Percentiles rank a stretch among this genome's conserved stretches.
These are phyloP conservation scores for Gigaspora rosea DNA, from an alignment of 192 early-diverging fungal genomes.

Conservation along the genomic window DNA sequence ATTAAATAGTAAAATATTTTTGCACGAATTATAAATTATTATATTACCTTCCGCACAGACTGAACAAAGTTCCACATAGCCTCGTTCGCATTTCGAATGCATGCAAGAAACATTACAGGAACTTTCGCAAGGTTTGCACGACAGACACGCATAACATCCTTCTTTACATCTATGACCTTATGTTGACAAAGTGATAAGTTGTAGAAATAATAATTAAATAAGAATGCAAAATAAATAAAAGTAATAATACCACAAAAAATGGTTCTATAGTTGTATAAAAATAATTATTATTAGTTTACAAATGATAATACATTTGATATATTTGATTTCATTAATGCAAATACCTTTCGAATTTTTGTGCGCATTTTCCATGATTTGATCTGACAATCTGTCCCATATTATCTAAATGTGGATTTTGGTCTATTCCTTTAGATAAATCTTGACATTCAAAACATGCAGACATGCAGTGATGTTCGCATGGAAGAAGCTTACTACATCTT, in stretches of 20 bases:
- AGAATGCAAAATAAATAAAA: background rate
- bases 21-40: no score
- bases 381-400: background rate
- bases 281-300: no score
- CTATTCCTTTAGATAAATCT: background rate
- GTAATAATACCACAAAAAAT: conserved; percentile 37
- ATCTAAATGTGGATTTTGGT: background rate
- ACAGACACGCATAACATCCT: background rate
- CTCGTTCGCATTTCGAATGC: conserved; percentile 42
- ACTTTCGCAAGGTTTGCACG: conserved; percentile 44
- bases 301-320: no score
- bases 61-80: conserved; percentile 44
- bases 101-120: conserved; percentile 42
- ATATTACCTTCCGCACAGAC: conserved; percentile 41
- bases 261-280: no score
- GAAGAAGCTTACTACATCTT: conserved; percentile 34
- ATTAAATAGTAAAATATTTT: no score
- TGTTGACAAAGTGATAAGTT: no score
- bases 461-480: conserved; percentile 49
- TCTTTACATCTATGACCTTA: conserved; percentile 25
- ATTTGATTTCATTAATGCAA: no score
- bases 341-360: conserved; percentile 36
- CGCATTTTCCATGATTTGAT: conserved; percentile 34
- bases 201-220: background rate
- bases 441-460: conserved; percentile 45